Evolutionary conservation across 176 grass and related monocot genomes (phyloP).

Genomic region (Musa schizocarpa): DNA sequence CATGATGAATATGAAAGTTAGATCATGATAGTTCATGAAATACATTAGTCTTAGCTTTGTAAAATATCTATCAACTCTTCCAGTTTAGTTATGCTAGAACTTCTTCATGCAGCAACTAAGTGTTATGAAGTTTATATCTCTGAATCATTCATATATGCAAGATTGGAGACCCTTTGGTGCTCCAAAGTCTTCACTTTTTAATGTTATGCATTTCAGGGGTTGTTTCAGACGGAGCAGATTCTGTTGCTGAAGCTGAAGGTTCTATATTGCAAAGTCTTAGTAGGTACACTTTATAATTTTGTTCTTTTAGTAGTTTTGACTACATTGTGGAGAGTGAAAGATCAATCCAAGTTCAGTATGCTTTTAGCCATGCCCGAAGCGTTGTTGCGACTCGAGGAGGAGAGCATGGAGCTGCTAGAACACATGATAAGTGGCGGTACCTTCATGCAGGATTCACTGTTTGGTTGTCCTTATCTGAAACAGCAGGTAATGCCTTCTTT

Average conservation of each 20-base stretch:
- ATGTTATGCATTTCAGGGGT: conserved; percentile 42
- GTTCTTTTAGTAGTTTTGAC: not conserved
- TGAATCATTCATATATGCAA: not conserved
- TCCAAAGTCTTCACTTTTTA: not conserved
- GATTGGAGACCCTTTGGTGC: not conserved
- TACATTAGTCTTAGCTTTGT: too few relatives aligned
- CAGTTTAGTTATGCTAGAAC: not conserved
- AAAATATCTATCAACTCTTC: too few relatives aligned
- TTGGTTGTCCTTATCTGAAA: conserved; percentile 72
- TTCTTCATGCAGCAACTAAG: not conserved
- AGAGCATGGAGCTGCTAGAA: conserved; percentile 75
- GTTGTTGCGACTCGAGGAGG: conserved; percentile 77
- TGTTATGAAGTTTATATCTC: not conserved
- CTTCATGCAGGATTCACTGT: conserved; percentile 76
- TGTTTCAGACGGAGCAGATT: conserved; percentile 64
- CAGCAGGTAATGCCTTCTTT: conserved; percentile 35
- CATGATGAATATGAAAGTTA: too few relatives aligned
- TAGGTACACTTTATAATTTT: conserved; percentile 31
- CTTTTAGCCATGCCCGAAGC: conserved; percentile 60
- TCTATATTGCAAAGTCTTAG: conserved; percentile 84
- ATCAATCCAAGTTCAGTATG: not conserved
- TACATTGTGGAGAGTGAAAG: not conserved
- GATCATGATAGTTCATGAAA: too few relatives aligned
- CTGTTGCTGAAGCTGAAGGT: conserved; percentile 65
- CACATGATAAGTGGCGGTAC: conserved; percentile 72